These are phyloP conservation scores for Poteriospumella lacustris DNA, from an alignment of 108 stramenopile genomes.

Conservation along the genomic window DNA sequence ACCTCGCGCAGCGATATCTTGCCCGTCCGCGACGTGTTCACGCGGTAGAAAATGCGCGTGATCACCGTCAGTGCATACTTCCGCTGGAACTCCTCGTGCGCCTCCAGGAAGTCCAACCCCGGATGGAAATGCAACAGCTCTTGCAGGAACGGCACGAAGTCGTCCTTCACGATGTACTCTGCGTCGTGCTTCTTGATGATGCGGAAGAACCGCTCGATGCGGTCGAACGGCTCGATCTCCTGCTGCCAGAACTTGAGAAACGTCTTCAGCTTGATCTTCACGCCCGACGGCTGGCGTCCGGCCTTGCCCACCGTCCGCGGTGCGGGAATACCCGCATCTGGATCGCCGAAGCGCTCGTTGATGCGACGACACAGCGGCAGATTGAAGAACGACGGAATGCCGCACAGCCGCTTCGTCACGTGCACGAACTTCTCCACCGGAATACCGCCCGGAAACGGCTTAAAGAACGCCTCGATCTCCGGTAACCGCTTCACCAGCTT, in stretches of 20 bases:
- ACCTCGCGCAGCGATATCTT: slow-evolving; percentile 76
- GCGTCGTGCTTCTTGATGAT: slow-evolving; percentile 67
- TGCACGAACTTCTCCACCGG: slow-evolving; percentile 73
- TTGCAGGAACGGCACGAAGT: slow-evolving; percentile 83
- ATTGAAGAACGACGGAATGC: slow-evolving; percentile 88
- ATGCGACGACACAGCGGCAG: slow-evolving; percentile 73
- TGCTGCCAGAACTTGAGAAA: slow-evolving; percentile 71
- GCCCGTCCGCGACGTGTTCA: slow-evolving; percentile 74
- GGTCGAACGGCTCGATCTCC: slow-evolving; percentile 85
- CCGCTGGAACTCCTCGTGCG: slow-evolving; percentile 89
- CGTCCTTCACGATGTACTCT: slow-evolving; percentile 76
- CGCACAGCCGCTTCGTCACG: slow-evolving; percentile 81
- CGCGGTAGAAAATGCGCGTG: slow-evolving; percentile 84
- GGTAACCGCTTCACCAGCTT: too few relatives aligned
- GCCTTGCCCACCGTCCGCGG: too few relatives aligned
- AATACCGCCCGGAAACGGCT: too few relatives aligned
- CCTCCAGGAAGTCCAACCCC: slow-evolving; percentile 70
- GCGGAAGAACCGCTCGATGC: slow-evolving; percentile 80
- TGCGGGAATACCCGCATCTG: too few relatives aligned
- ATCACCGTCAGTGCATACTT: slow-evolving; percentile 93
- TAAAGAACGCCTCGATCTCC: too few relatives aligned
- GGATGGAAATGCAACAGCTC: slow-evolving; percentile 83
- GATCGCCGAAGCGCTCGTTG: too few relatives aligned
- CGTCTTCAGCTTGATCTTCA: slow-evolving; percentile 41
- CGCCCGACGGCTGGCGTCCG: too few relatives aligned